A percentile compares a stretch with the other conserved stretches of the same genome.
phyloP scores from a whole-genome alignment of 805 yeast species.

The Teunomyces stri region DNA sequence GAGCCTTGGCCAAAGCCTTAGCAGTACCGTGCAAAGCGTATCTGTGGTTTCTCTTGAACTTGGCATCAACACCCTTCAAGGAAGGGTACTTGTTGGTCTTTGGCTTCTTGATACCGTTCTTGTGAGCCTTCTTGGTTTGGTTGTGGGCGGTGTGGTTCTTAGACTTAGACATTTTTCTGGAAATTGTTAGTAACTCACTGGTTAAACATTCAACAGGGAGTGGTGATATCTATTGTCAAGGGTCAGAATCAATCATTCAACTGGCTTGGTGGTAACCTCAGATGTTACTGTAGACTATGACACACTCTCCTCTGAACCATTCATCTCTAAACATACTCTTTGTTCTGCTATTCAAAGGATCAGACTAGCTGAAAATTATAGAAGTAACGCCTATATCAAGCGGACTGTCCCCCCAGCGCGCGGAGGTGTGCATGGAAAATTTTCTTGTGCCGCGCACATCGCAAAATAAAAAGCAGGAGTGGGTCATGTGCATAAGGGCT shows the following conservation, averaged over 20 bases:
- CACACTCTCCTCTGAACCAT: background rate
- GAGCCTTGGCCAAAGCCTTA: slow-evolving; percentile 84
- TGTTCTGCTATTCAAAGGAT: slow-evolving; percentile 3
- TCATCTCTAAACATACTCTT: slow-evolving; percentile 1
- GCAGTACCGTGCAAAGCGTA: slow-evolving; percentile 98
- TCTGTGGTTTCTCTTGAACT: slow-evolving; percentile 99
- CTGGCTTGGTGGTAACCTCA: too few relatives aligned
- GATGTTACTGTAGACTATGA: too few relatives aligned
- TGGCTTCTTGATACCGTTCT: slow-evolving; percentile 99
- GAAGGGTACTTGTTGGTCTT: slow-evolving; percentile 97
- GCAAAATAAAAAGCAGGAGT: background rate
- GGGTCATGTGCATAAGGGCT: background rate
- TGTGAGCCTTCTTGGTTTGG: slow-evolving; percentile 99
- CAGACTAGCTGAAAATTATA: slow-evolving; percentile 1
- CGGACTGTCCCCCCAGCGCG: background rate
- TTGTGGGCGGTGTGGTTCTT: slow-evolving; percentile 99
- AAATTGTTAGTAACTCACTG: slow-evolving; percentile 25
- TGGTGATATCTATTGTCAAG: background rate
- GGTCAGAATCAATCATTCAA: too few relatives aligned
- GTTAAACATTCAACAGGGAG: background rate
- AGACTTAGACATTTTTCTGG: slow-evolving; percentile 86
- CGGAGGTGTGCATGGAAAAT: slow-evolving; percentile 4
- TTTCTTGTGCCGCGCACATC: slow-evolving; percentile 3
- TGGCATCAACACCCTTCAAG: slow-evolving; percentile 97
- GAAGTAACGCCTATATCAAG: slow-evolving; percentile 1